Percentiles rank a stretch among this genome's conserved stretches.
Evolutionary conservation across 257 asterid species (phyloP).

Genomic region (Nicotiana sylvestris): DNA sequence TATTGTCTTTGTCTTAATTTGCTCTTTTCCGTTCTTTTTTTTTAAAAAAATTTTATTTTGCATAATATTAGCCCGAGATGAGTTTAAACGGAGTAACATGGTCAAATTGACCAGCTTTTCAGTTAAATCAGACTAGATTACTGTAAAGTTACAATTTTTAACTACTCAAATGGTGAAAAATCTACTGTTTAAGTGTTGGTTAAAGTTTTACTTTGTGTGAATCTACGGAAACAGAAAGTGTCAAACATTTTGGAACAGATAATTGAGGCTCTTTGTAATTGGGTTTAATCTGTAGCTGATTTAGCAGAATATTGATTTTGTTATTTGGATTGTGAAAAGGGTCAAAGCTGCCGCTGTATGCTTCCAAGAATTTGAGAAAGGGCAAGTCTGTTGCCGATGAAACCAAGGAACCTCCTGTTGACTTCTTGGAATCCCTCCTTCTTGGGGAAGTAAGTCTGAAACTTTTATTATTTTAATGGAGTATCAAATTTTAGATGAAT

Average conservation of each 20-base stretch:
- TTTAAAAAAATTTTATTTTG: no score
- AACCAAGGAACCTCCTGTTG: slow-evolving; percentile 11
- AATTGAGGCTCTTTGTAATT: background rate
- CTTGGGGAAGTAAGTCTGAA: slow-evolving; percentile 18
- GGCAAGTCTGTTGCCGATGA: slow-evolving; percentile 10
- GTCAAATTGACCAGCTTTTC: no score
- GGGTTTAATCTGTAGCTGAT: background rate
- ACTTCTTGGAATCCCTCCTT: slow-evolving; percentile 20
- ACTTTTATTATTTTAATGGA: background rate
- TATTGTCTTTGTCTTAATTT: background rate
- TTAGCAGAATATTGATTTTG: background rate
- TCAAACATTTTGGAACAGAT: background rate
- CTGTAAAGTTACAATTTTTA: no score
- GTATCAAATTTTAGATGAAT: background rate
- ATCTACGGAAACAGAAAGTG: no score
- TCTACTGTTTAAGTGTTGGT: background rate
- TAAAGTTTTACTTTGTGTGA: background rate
- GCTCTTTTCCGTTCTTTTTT: no score
- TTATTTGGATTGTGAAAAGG: slow-evolving; percentile 6
- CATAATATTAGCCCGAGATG: no score
- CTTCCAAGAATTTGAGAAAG: slow-evolving; percentile 4
- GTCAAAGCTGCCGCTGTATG: slow-evolving; percentile 20
- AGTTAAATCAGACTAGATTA: no score
- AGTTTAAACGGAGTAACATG: no score
- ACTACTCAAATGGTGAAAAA: background rate